Percentiles rank a stretch among this genome's conserved stretches.
Conservation (phyloP, 2,329 filamentous ascomycete species). For the Madurella mycetomatis region DNA sequence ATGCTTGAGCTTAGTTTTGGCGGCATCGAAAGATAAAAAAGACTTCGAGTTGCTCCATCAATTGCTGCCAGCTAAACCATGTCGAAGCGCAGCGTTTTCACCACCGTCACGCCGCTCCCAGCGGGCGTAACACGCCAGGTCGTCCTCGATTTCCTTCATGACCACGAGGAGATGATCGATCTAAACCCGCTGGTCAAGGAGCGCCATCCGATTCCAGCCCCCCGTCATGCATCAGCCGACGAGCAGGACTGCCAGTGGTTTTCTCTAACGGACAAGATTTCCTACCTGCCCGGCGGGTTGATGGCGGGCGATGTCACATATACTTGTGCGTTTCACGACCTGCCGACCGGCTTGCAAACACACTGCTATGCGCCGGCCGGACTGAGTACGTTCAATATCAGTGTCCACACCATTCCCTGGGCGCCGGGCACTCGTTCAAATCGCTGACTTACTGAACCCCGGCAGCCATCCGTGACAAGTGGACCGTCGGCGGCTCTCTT, state of each 20-base stretch:
- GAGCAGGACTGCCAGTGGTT: slow-evolving; percentile 76
- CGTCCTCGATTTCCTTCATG: slow-evolving; percentile 71
- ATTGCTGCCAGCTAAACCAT: slow-evolving; percentile 37
- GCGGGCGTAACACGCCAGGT: slow-evolving; percentile 60
- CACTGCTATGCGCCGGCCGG: slow-evolving; percentile 81
- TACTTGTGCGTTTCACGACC: slow-evolving; percentile 74
- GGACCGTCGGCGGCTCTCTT: slow-evolving; percentile 68
- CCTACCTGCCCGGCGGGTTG: slow-evolving; percentile 65
- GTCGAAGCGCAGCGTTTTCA: slow-evolving; percentile 69
- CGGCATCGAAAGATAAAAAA: too few relatives aligned
- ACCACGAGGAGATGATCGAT: slow-evolving; percentile 80
- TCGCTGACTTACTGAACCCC: neutral
- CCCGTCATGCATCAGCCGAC: slow-evolving; percentile 61
- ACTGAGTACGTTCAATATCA: slow-evolving; percentile 37
- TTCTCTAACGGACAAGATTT: slow-evolving; percentile 69
- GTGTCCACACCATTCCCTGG: too few relatives aligned
- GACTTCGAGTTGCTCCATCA: too few relatives aligned
- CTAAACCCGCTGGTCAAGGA: slow-evolving; percentile 78
- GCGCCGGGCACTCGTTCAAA: neutral
- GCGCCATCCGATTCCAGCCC: slow-evolving; percentile 63
- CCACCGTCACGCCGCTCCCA: slow-evolving; percentile 74
- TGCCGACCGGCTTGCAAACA: slow-evolving; percentile 69
- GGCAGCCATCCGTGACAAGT: slow-evolving; percentile 61
- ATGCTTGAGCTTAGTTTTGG: too few relatives aligned
- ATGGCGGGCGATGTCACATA: slow-evolving; percentile 67